Evolutionary conservation across 805 yeast genomes (phyloP), one percentile per base, ranked within the genome.

Genomic region (Helenozyma rhizophorensis): DNA sequence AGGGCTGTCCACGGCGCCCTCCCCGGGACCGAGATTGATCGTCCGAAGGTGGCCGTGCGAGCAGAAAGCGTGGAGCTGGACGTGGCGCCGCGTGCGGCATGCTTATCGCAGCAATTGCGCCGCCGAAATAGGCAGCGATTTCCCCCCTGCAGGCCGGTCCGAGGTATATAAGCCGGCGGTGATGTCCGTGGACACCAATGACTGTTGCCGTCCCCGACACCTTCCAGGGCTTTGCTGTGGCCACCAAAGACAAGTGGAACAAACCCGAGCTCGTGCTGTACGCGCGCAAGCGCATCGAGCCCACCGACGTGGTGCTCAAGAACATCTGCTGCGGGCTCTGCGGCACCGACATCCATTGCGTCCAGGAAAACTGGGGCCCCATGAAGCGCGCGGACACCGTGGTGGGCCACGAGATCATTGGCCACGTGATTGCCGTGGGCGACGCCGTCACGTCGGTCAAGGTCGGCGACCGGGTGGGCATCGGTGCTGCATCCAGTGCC

Each of bases 381-480:
- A 31, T 36, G 35, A 26, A 34, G 19, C 30, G 47, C 42, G 34
- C 55, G 14, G 54, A 51, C 37, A 39, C 68, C 23, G 65, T 69
- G 23, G 81, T 76, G n/a, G 87, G 87, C 21, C 86, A 80, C 54
- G 86, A 80, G 53, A 69, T 80, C 42, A 60, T 80, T 27, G 86
- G 86, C 26, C 62, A 54, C 23, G 80, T 80, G 17, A 34, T 42
- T 14, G 44, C 43, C 4, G 44, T 44, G 6, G 49, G 49, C 8
- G 43, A 40, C 17, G 32, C 29, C 24, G 49, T 45, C 18, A 28
- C 27, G 21, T 17, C 28, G 11, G 19, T 47, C 38, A 45, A 44
- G 38, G 29, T 45, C 6, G 51, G 51, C 23, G 49, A 47, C 44
- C 33, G 49, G 21, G 51, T 47, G 21, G 51, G 51, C n/a, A 18